These are phyloP conservation scores for Septoria petroselini DNA, from an alignment of 2,329 filamentous ascomycete species.

Conservation along the genomic window DNA sequence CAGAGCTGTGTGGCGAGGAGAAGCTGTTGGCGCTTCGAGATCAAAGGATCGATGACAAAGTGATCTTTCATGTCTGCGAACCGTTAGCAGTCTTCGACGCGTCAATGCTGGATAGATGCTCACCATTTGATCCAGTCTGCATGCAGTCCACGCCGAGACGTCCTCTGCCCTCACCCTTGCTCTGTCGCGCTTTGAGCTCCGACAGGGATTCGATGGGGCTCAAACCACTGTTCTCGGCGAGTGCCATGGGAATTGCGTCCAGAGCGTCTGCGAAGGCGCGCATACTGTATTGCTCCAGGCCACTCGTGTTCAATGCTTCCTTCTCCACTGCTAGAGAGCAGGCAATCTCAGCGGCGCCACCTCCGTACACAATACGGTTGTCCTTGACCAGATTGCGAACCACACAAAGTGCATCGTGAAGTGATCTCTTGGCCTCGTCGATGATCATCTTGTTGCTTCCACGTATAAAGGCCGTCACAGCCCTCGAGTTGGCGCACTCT, in stretches of 20 bases:
- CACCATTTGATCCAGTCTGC: slow-evolving; percentile 83
- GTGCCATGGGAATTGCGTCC: slow-evolving; percentile 88
- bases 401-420: slow-evolving; percentile 96
- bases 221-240: slow-evolving; percentile 94
- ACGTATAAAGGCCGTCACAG: slow-evolving; percentile 92
- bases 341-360: slow-evolving; percentile 93
- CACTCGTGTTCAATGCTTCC: slow-evolving; percentile 81
- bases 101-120: slow-evolving; percentile 30
- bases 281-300: slow-evolving; percentile 99
- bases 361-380: slow-evolving; percentile 96
- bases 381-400: slow-evolving; percentile 94
- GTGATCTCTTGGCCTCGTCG: slow-evolving; percentile 94
- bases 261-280: slow-evolving; percentile 94
- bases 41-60: slow-evolving; percentile 97
- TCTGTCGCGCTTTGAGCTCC: slow-evolving; percentile 92
- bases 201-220: slow-evolving; percentile 95
- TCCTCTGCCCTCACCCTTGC: slow-evolving; percentile 71
- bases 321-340: slow-evolving; percentile 96
- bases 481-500: slow-evolving; percentile 95
- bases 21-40: slow-evolving; percentile 96
- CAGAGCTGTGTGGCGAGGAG: slow-evolving; percentile 95
- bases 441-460: slow-evolving; percentile 99
- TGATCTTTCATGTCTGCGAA: slow-evolving; percentile 84
- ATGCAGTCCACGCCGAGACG: slow-evolving; percentile 96
- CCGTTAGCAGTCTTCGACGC: slow-evolving; percentile 11